Base-by-base conservation (phyloP, 1,284 basidiomycete genomes). In the Sanghuangporus baumii region DNA sequence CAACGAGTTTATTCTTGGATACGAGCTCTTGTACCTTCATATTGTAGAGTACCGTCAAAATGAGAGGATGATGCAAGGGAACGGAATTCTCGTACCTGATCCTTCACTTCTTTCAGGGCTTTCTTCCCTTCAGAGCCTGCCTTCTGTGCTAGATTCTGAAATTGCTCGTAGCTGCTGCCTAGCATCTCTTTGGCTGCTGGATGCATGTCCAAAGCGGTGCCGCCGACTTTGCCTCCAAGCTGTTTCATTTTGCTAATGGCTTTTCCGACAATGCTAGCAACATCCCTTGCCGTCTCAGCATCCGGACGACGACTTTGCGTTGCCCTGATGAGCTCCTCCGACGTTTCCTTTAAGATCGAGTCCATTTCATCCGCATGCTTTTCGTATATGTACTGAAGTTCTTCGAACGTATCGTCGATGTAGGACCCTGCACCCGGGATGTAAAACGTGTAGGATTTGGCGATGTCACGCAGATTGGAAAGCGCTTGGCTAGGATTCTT, bases 321-420 rank as follows among this genome's bases (percentile, higher is more conserved):
- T 40, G 78, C 67, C 26, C 67, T 67, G 56, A 73, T 69, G 34
- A 80, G 66, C 62, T 79, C 74, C 43, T 75, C 72, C 66, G 79
- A 76, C 6, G 75, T 74, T 37, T 72, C 71, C 50, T 72, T 68
- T 46, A 80, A 68, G 65, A 81, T 75, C 58, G 72, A 69, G 64
- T 76, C 70, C 50, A 79, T 74, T 62, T 79, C 78, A 12, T 77
- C 75, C 11, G 76, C 74, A 66, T 81, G 79, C 57, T 72, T 72
- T 38, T 76, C 72, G 55, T 73, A 73, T 36, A 81, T 68, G 50
- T 73, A 65, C 61, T 81, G 79, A 55, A 81, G 69, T 37, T 75
- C 70, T 66, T 79, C 76, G 66, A 81, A 81, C 1, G 73, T 71
- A 36, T 72, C 69, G 69, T 81, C 78, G 64, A 82, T 70, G 64